Base-by-base conservation (phyloP, 2,329 filamentous ascomycete species). In the Ophiostoma triangulosporum region DNA sequence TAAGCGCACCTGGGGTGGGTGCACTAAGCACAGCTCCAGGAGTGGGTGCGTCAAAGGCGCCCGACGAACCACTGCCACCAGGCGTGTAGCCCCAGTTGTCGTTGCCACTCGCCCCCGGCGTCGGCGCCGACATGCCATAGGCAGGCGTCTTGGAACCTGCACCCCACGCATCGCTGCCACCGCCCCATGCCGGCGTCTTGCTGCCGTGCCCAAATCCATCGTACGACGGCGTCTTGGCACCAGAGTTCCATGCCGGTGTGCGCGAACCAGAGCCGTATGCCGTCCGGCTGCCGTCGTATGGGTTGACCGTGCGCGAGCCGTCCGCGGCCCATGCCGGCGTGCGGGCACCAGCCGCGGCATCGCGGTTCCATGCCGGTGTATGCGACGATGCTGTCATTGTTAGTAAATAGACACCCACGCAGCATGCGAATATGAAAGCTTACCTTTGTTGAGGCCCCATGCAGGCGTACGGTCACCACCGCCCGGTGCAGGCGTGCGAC, bases 171-270 rank as follows among this genome's bases (percentile, higher is more conserved):
- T 61, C 59, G 46, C 64, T 61, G 14, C 55, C 36, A 15, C 54
- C 9, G 45, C 69, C 68, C 60, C 82, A 88, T 52, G 75, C 84
- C 45, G 77, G 83, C 12, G 80, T 84, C 62, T 81, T 84, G n/a
- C 80, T 83, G 7, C 84, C 83, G 54, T 77, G 74, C 53, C 75
- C 78, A 62, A 84, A 86, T 20, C 75, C 73, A 62, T 84, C 78
- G 14, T 74, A 72, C 20, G 80, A 79, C 52, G 86, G 72, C 1
- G 86, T 91, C 65, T 85, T 84, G 52, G 83, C 80, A 51, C 85
- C 86, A 2, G 88, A 84, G 55, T 83, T 83, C 86, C 86, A 90
- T 5, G 84, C 84, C 7, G 85, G 85, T 1, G 84, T 89, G 52
- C 86, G 80, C 48, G 77, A 76, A 29, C 83, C 81, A 22, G 77